Conservation (phyloP, 1,284 basidiomycete genomes). For the Vanrija sp. region DNA sequence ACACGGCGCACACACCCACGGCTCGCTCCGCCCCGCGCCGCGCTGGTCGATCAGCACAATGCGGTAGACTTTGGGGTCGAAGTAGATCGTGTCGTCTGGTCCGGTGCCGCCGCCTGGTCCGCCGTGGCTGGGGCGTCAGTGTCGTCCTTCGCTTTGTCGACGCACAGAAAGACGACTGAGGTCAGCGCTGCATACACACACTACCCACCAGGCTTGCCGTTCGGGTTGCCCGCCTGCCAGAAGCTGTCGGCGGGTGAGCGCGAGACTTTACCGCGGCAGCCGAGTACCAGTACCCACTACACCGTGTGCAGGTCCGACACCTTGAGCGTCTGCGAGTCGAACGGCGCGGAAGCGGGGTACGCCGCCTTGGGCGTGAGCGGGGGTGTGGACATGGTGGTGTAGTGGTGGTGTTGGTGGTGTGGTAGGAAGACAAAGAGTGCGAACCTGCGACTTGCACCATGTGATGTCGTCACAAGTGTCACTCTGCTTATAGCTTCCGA, state of each 20-base stretch:
- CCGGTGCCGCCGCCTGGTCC: constrained; percentile 33
- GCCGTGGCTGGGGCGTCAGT: constrained; percentile 20
- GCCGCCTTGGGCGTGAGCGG: constrained; percentile 24
- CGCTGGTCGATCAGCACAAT: constrained; percentile 68
- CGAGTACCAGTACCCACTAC: constrained; percentile 57
- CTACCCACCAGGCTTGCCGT: constrained; percentile 55
- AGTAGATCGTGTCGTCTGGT: constrained; percentile 67
- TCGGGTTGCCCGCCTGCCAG: constrained; percentile 70
- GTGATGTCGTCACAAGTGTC: too few species aligned
- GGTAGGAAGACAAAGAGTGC: background rate
- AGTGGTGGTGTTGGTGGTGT: constrained; percentile 1
- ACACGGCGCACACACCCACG: constrained; percentile 52
- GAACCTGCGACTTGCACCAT: too few species aligned
- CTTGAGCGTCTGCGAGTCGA: constrained; percentile 62
- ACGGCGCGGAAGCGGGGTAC: constrained; percentile 64
- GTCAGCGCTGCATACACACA: background rate
- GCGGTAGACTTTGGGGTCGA: constrained; percentile 78
- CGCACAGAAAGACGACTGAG: constrained; percentile 66
- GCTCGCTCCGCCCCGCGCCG: constrained; percentile 76
- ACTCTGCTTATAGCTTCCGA: too few species aligned
- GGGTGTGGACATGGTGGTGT: too few species aligned
- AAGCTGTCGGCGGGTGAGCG: constrained; percentile 55
- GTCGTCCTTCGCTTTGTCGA: too few species aligned
- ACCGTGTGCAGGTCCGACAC: constrained; percentile 73
- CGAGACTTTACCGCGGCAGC: background rate